Base-by-base conservation (phyloP, 2,329 filamentous ascomycete species). In the Pseudocercospora fijiensis region DNA sequence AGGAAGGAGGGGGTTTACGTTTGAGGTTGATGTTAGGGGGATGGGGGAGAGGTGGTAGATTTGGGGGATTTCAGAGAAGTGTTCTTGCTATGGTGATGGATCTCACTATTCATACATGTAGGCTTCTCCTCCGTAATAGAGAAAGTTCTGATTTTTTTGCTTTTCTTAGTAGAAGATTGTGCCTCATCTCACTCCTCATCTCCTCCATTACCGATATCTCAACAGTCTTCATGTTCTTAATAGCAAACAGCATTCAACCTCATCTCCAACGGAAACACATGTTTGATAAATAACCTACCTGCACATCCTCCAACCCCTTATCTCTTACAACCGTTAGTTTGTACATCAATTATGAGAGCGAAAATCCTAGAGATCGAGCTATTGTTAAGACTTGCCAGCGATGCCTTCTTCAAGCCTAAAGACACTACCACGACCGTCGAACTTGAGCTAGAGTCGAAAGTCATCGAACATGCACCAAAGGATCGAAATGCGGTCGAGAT, bases 1-100 rank as follows among this genome's bases (percentile, higher is more conserved):
- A 78, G 89, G 88, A 24, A 83, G 85, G 67, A 91, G 89, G 7
- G 86, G 86, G 1, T 95, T 93, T 72, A 92, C 90, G 0, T 90
- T 90, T 73, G 90, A 95, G 78, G 76, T 95, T 69, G 91, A 95
- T 76, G 79, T 92, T 27, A 82, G 91, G 66, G 91, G 91, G 0
- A 92, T 86, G 75, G 82, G 92, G 61, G 91, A 96, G 81, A 95
- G 92, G 75, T 96, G 90, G 81, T 92, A 82, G 64, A 24, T n/a
- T 47, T 47, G 10, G 33, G 18, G 41, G 18, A 47, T 6, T 47
- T n/a, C 1, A 5, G 9, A 47, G 43, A 20, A 11, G n/a, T 45
- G 16, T 3, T 45, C 4, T 45, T 20, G 7, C 16, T 16, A 45
- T 20, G n/a, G 18, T 16, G 43, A 45, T 5, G 18, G n/a, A 18